A percentile compares a stretch with the other conserved stretches of the same genome.
Evolutionary conservation across 768 basidiomycete genomes (phyloP).

Genomic region (Leccinum ochraceum): DNA sequence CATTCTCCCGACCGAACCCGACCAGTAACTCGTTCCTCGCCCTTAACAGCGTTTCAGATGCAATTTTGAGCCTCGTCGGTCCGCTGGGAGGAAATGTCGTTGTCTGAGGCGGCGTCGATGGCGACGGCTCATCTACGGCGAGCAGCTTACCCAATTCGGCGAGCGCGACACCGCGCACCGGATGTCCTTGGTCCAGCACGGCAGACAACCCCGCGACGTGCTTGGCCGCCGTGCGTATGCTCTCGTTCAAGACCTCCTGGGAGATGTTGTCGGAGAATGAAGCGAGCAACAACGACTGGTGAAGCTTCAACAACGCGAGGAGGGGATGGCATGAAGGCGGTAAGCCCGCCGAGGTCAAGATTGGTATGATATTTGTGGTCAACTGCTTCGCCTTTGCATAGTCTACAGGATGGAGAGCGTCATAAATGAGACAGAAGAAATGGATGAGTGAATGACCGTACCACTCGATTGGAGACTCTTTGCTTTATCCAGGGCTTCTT

Average conservation of each 20-base stretch:
- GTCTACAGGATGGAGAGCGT: constrained; percentile 41
- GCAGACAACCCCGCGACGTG: constrained; percentile 52
- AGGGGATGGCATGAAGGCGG: constrained; percentile 76
- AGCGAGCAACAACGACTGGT: constrained; percentile 64
- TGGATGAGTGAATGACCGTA: constrained; percentile 27
- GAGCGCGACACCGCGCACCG: constrained; percentile 70
- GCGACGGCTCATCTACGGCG: constrained; percentile 70
- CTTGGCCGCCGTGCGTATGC: constrained; percentile 57
- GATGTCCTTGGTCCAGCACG: constrained; percentile 67
- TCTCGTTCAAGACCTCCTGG: constrained; percentile 60
- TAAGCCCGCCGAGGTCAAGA: constrained; percentile 58
- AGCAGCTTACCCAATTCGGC: constrained; percentile 83
- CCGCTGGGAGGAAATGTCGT: constrained; percentile 67
- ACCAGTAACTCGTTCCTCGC: constrained; percentile 62
- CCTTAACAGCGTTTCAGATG: constrained; percentile 60
- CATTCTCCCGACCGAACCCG: constrained; percentile 70
- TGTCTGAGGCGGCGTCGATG: constrained; percentile 25
- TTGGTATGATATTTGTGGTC: constrained; percentile 64
- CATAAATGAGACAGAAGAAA: background rate
- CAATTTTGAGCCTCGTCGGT: constrained; percentile 58
- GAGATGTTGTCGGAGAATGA: constrained; percentile 42
- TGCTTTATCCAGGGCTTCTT: constrained; percentile 77
- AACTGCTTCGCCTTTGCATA: constrained; percentile 55
- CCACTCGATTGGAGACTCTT: constrained; percentile 59
- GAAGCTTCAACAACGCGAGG: constrained; percentile 70